Percentiles rank a stretch among this genome's conserved stretches.
Evolutionary conservation across 176 grass and related monocot genomes (phyloP).

Genomic region (Cenchrus purpureus): DNA sequence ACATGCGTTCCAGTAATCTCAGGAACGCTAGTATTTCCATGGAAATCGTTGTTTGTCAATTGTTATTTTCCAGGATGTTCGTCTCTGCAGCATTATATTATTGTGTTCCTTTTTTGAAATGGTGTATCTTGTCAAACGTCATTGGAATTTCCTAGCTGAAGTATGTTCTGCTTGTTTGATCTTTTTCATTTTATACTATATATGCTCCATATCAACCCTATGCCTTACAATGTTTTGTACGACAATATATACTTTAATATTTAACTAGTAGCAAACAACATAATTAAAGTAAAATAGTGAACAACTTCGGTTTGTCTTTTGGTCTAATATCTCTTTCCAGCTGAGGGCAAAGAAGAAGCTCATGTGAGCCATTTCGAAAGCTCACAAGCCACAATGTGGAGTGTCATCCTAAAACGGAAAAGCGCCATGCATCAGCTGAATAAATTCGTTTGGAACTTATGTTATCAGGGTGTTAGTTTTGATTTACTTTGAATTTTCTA

Average conservation of each 20-base stretch:
- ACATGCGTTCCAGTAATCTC: conserved; percentile 5
- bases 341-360: conserved; percentile 34
- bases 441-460: background rate
- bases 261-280: background rate
- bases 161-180: background rate
- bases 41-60: no score
- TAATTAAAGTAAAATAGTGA: background rate
- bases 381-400: background rate
- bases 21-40: background rate
- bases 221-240: background rate
- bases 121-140: background rate
- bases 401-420: background rate
- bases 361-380: conserved; percentile 2
- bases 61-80: background rate
- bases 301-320: background rate
- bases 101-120: background rate
- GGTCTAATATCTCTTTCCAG: background rate
- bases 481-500: background rate
- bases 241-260: background rate
- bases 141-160: background rate
- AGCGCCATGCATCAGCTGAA: background rate
- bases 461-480: background rate
- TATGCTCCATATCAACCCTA: background rate
- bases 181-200: background rate
- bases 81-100: background rate